Evolutionary conservation across 306 rosid species (phyloP).

Genomic region (Biancaea sappan): DNA sequence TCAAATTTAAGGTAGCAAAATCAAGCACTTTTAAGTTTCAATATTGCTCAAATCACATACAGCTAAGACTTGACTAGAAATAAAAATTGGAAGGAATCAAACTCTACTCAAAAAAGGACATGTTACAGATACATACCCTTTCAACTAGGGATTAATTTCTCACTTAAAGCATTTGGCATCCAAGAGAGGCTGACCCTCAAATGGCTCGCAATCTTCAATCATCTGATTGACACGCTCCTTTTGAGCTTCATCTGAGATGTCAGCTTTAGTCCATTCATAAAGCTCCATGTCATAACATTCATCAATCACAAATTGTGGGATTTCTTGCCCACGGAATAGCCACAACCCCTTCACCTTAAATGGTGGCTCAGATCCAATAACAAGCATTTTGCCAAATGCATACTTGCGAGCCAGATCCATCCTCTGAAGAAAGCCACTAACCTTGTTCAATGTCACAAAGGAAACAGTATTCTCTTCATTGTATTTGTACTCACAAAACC

Average conservation of each 20-base stretch:
- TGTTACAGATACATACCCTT: not conserved
- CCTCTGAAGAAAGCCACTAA: slow-evolving; percentile 64
- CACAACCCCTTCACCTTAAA: slow-evolving; percentile 68
- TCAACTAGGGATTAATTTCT: not conserved
- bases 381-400: slow-evolving; percentile 71
- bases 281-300: slow-evolving; percentile 81
- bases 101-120: slow-evolving; percentile 9
- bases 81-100: not conserved
- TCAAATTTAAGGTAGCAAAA: slow-evolving; percentile 5
- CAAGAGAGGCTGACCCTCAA: slow-evolving; percentile 60
- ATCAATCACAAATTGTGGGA: slow-evolving; percentile 53
- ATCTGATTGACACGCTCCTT: slow-evolving; percentile 66
- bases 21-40: not conserved
- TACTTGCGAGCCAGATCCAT: slow-evolving; percentile 73
- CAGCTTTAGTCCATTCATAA: slow-evolving; percentile 62
- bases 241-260: slow-evolving; percentile 56
- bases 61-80: not conserved
- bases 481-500: slow-evolving; percentile 73
- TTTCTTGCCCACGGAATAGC: slow-evolving; percentile 72
- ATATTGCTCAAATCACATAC: not conserved
- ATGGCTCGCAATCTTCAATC: slow-evolving; percentile 66
- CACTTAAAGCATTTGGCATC: slow-evolving; percentile 71
- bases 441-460: slow-evolving; percentile 67
- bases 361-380: slow-evolving; percentile 60
- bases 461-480: slow-evolving; percentile 63